Evolutionary conservation across 257 asterid genomes (phyloP), one percentile per base, ranked within the genome.

Genomic region (Striga asiatica): DNA sequence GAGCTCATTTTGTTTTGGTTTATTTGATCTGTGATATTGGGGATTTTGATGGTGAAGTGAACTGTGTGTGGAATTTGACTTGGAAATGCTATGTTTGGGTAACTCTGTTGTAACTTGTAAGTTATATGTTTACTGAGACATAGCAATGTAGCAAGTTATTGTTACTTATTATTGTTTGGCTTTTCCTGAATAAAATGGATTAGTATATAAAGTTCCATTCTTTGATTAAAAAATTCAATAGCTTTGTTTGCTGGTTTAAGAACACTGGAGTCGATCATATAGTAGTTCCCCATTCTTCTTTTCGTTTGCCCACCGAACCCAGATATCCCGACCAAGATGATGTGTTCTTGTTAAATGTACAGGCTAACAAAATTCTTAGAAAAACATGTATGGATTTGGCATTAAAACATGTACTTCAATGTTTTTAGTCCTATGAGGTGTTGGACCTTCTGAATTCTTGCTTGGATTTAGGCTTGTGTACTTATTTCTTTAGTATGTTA

Each of bases 71-170:
- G 39, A 49, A 14, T 59, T 59, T 60, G 35, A 18, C 34, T 45
- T 17, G 38, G 42, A 41, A 41, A 25, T 68, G 58, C 45, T 22
- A 7, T 6, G 7, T 11, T 42, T 37, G 48, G 34, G 17, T 24
- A n/a, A 17, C 47, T 47, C 23, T 27, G 17, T 11, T 28, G 45
- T 56, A 23, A 6, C 23, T 42, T 7, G 3, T 42, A 17, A 3
- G 58, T 45, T 34, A 38, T 47, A 48, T 25, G 64, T 55, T 64
- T 56, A 10, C 17, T 54, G 13, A 12, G 13, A 54, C 19, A 19
- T 18, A 35, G 19, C 16, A n/a, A n/a, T 53, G 11, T 4, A 34
- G 32, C 32, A 35, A 37, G 22, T 22, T 22, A 1, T 39, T n/a
- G n/a, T n/a, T n/a, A n/a, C n/a, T n/a, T n/a, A 22, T 37, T 14